Evolutionary conservation across 495 filamentous ascomycete genomes (phyloP).

Genomic region (Opeltia flavorubescens): DNA sequence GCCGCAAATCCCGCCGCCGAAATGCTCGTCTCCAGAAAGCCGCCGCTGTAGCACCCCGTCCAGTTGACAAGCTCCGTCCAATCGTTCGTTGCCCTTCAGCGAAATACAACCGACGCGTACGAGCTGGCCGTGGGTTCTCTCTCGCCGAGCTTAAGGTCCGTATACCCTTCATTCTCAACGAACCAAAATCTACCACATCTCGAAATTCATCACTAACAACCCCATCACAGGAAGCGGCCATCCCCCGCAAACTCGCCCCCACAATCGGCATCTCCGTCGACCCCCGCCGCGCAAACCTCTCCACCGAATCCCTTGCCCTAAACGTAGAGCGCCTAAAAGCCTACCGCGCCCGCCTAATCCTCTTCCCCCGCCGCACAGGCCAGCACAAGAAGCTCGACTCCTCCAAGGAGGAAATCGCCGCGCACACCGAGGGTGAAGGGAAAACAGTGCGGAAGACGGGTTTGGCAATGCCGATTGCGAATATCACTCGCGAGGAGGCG

Average conservation of each 20-base stretch:
- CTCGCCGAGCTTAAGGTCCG: constrained; percentile 93
- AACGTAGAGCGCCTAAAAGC: constrained; percentile 94
- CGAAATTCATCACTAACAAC: constrained; percentile 1
- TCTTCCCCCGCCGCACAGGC: constrained; percentile 92
- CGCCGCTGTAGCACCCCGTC: constrained; percentile 83
- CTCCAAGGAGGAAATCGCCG: constrained; percentile 70
- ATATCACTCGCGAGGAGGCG: constrained; percentile 39
- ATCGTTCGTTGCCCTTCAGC: constrained; percentile 86
- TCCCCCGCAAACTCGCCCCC: constrained; percentile 82
- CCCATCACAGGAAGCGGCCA: constrained; percentile 66
- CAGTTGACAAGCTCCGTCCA: constrained; percentile 91
- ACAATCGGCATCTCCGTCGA: constrained; percentile 97
- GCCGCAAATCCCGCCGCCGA: constrained; percentile 81
- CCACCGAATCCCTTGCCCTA: constrained; percentile 75
- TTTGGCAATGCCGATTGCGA: constrained; percentile 54
- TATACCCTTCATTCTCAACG: not conserved
- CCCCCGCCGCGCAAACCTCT: constrained; percentile 90
- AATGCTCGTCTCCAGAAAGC: constrained; percentile 84
- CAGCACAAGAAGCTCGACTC: constrained; percentile 84
- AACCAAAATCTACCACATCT: not conserved
- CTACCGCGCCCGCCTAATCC: constrained; percentile 86
- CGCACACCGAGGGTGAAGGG: constrained; percentile 37
- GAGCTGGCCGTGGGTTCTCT: constrained; percentile 93
- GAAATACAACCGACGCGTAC: constrained; percentile 98
- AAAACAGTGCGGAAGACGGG: constrained; percentile 37